Percentiles rank a stretch among this genome's conserved stretches.
phyloP scores from a whole-genome alignment of 2,329 filamentous ascomycete species.

The Lasiodiplodia sp. region DNA sequence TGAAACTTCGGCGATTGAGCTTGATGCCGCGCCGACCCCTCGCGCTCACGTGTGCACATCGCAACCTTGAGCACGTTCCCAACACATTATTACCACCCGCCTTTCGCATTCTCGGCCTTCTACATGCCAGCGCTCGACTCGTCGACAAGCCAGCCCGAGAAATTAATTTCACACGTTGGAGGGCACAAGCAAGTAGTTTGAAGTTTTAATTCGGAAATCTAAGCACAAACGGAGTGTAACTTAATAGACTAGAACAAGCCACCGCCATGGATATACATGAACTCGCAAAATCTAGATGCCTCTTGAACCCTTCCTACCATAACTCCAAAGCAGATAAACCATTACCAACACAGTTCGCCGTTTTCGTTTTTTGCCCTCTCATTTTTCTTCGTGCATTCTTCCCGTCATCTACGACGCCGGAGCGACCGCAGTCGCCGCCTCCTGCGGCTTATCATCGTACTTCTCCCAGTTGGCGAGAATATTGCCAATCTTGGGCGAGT shows the following conservation, averaged over 20 bases:
- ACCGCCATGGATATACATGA: constrained; percentile 26
- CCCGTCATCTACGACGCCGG: constrained; percentile 9
- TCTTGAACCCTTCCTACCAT: background rate
- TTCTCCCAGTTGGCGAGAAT: constrained; percentile 78
- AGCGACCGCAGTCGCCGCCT: constrained; percentile 32
- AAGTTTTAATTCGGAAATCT: constrained; percentile 14
- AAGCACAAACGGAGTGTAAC: constrained; percentile 5
- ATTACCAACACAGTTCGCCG: constrained; percentile 12
- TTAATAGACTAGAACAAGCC: constrained; percentile 5
- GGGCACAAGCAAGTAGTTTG: background rate
- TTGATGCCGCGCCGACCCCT: background rate
- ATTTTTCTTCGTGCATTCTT: constrained; percentile 6
- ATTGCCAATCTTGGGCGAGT: constrained; percentile 76
- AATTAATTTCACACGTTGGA: background rate
- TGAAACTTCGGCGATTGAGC: background rate
- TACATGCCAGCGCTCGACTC: background rate
- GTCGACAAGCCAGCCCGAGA: background rate
- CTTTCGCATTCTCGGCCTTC: background rate
- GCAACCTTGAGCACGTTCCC: background rate
- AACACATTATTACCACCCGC: background rate
- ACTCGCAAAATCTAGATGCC: constrained; percentile 6
- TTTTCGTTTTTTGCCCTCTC: constrained; percentile 14
- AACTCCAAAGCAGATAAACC: constrained; percentile 21
- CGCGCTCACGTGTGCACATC: constrained; percentile 1
- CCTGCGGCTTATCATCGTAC: constrained; percentile 54